Conservation (phyloP, 306 rosid species). For the Quercus dentata region DNA sequence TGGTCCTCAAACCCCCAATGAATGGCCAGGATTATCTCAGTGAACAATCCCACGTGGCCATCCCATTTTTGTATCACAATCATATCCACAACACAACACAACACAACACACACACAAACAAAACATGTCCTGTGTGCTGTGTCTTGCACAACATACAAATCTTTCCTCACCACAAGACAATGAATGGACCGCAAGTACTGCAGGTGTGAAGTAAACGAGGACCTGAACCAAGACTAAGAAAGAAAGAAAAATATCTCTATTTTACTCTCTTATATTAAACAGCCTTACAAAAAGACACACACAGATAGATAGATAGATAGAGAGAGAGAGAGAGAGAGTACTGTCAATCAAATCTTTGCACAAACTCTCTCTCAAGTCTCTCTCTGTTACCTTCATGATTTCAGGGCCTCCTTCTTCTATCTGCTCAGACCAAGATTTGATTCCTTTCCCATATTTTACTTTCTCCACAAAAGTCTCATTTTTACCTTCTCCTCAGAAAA, state of each 20-base stretch:
- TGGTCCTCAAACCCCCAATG: not conserved
- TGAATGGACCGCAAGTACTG: not conserved
- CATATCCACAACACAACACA: not conserved
- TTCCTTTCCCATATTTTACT: conserved; percentile 9
- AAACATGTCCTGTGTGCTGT: not conserved
- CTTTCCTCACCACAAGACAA: not conserved
- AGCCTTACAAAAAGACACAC: not conserved
- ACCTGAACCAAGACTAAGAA: conserved; percentile 9
- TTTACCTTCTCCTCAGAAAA: conserved; percentile 8
- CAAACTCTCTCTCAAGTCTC: not conserved
- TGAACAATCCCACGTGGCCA: too few relatives aligned
- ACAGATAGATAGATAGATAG: not conserved
- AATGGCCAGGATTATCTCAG: not conserved
- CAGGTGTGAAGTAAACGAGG: conserved; percentile 23
- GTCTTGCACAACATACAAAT: not conserved
- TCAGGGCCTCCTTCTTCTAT: conserved; percentile 35
- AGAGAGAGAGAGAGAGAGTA: conserved; percentile 12
- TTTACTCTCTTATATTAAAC: not conserved
- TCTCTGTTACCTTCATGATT: conserved; percentile 36
- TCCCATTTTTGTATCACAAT: not conserved
- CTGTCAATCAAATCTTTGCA: conserved; percentile 36
- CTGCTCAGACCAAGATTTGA: conserved; percentile 12
- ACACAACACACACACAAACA: not conserved
- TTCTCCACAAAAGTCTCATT: conserved; percentile 16
- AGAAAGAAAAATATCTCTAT: not conserved